phyloP scores from a whole-genome alignment of 805 yeast genomes.

The Candida ipomoeae region DNA sequence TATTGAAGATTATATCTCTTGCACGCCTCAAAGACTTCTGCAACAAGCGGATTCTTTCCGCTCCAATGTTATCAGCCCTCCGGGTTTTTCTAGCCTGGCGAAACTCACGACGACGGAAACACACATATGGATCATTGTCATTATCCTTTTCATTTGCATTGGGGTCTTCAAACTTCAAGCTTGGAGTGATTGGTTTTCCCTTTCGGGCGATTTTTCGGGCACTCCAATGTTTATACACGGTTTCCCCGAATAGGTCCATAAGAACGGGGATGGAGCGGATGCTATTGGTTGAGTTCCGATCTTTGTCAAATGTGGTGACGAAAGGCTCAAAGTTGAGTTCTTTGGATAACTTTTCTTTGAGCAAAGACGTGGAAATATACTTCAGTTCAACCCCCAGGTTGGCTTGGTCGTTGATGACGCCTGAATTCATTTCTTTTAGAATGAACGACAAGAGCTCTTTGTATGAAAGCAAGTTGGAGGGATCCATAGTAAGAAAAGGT shows the following conservation, averaged over 20 bases:
- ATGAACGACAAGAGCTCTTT: constrained; percentile 60
- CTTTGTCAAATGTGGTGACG: constrained; percentile 54
- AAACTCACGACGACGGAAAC: constrained; percentile 92
- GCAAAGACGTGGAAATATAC: constrained; percentile 49
- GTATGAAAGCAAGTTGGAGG: constrained; percentile 64
- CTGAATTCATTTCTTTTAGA: constrained; percentile 29
- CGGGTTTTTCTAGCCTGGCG: constrained; percentile 95
- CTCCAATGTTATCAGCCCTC: constrained; percentile 86
- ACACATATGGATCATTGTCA: constrained; percentile 89
- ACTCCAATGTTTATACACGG: constrained; percentile 80
- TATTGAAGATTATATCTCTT: constrained; percentile 58
- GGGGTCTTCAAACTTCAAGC: constrained; percentile 79
- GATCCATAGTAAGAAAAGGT: constrained; percentile 85
- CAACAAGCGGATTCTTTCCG: constrained; percentile 72
- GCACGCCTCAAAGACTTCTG: constrained; percentile 77
- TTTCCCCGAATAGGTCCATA: constrained; percentile 56
- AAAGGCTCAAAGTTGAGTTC: constrained; percentile 55
- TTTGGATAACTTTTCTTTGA: constrained; percentile 53
- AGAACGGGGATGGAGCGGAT: constrained; percentile 46
- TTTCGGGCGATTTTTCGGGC: constrained; percentile 60
- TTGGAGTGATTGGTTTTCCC: constrained; percentile 72
- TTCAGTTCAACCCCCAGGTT: constrained; percentile 28
- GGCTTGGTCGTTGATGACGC: constrained; percentile 19
- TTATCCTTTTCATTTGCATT: constrained; percentile 68
- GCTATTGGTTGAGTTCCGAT: constrained; percentile 20